phyloP scores from a whole-genome alignment of 371 early-diverging fungal genomes.

The Chytridium lagenaria region DNA sequence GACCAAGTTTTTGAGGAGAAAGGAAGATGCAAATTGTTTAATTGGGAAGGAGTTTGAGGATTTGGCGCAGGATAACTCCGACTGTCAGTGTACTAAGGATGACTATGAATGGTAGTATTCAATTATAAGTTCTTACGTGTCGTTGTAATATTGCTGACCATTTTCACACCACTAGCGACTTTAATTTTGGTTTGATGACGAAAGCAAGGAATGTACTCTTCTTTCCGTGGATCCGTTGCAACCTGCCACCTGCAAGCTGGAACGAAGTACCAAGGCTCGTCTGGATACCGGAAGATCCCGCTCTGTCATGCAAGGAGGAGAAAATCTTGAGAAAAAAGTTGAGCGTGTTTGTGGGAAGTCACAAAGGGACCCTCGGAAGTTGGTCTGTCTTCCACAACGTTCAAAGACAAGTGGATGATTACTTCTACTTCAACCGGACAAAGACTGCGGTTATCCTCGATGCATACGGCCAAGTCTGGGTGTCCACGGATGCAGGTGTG shows the following conservation, averaged over 20 bases:
- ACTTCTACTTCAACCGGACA: conserved; percentile 70
- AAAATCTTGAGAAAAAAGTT: conserved; percentile 59
- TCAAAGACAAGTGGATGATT: conserved; percentile 62
- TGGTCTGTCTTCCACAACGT: conserved; percentile 34
- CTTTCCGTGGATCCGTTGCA: conserved; percentile 46
- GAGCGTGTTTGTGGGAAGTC: conserved; percentile 62
- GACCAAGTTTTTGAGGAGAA: conserved; percentile 74
- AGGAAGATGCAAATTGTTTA: conserved; percentile 77
- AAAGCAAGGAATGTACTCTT: conserved; percentile 34
- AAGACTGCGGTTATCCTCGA: conserved; percentile 53
- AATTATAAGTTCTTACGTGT: not conserved
- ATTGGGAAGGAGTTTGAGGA: conserved; percentile 73
- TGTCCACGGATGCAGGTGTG: conserved; percentile 77
- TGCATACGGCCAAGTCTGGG: conserved; percentile 53
- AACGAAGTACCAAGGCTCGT: conserved; percentile 74
- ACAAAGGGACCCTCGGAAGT: conserved; percentile 22
- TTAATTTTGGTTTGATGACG: conserved; percentile 64
- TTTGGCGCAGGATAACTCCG: conserved; percentile 57
- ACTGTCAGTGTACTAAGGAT: conserved; percentile 78
- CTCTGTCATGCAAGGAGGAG: conserved; percentile 53
- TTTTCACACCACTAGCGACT: too few species aligned
- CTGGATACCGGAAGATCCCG: conserved; percentile 86
- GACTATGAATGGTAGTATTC: conserved; percentile 84
- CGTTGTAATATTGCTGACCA: not conserved
- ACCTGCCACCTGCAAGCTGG: conserved; percentile 55